Evolutionary conservation across 2,329 filamentous ascomycete species (phyloP).

Genomic region (Diaporthe eres): DNA sequence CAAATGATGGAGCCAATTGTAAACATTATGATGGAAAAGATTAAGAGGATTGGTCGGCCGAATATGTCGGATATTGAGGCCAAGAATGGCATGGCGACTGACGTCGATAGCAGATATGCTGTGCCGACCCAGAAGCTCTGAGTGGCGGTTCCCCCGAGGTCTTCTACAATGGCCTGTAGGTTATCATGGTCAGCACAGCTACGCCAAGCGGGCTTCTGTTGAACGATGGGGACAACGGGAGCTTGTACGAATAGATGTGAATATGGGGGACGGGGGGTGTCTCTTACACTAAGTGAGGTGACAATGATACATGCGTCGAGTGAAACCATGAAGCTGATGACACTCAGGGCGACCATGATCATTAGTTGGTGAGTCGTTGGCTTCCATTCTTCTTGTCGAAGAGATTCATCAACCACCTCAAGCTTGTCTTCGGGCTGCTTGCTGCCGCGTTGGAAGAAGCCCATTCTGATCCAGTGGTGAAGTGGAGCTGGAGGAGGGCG

Average conservation of each 20-base stretch:
- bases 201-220: background rate
- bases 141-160: conserved; percentile 46
- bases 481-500: conserved; percentile 39
- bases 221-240: background rate
- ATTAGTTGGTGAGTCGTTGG: conserved; percentile 44
- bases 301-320: conserved; percentile 45
- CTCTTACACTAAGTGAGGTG: conserved; percentile 43
- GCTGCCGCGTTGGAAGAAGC: conserved; percentile 36
- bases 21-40: conserved; percentile 57
- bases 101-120: conserved; percentile 47
- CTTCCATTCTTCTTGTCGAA: conserved; percentile 42
- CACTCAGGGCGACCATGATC: conserved; percentile 44
- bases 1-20: conserved; percentile 58
- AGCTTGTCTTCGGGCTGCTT: conserved; percentile 30
- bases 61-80: conserved; percentile 54
- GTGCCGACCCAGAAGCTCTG: conserved; percentile 50
- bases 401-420: conserved; percentile 42
- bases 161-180: conserved; percentile 46
- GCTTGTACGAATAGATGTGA: rapidly evolving
- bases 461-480: conserved; percentile 39
- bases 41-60: conserved; percentile 52
- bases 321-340: conserved; percentile 45
- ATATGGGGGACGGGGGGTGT: background rate
- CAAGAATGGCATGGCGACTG: conserved; percentile 49
- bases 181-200: conserved; percentile 1